A percentile compares a stretch with the other conserved stretches of the same genome.
phyloP scores from a whole-genome alignment of 768 basidiomycete species.

The Dioszegia hungarica region DNA sequence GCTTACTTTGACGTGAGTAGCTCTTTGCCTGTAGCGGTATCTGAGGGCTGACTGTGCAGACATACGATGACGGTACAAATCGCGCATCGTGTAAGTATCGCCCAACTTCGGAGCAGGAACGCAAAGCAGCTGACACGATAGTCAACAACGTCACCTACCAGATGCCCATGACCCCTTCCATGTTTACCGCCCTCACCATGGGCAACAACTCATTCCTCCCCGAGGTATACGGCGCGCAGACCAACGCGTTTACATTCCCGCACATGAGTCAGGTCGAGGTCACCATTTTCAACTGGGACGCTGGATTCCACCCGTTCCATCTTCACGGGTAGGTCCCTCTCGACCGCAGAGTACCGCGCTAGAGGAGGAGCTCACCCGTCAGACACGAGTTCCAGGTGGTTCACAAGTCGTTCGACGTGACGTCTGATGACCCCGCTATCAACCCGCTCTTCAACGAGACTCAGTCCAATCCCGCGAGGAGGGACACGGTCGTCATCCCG shows the following conservation, averaged over 20 bases:
- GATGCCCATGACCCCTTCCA: conserved; percentile 60
- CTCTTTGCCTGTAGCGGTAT: neutral
- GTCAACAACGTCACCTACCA: conserved; percentile 49
- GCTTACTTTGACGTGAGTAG: conserved; percentile 63
- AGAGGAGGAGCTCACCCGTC: neutral
- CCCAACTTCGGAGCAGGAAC: neutral
- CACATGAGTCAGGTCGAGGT: conserved; percentile 73
- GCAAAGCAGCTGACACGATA: neutral
- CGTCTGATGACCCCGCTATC: conserved; percentile 62
- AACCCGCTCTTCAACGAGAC: conserved; percentile 77
- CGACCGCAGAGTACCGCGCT: too few relatives aligned
- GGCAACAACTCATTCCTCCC: conserved; percentile 58
- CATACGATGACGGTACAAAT: conserved; percentile 54
- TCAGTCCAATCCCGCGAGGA: conserved; percentile 80
- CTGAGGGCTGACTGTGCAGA: conserved; percentile 42
- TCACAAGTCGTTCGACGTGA: conserved; percentile 64
- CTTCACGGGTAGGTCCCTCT: conserved; percentile 61
- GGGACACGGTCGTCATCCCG: conserved; percentile 80
- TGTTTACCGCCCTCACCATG: conserved; percentile 71
- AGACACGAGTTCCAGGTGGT: conserved; percentile 76
- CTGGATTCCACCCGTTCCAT: conserved; percentile 59
- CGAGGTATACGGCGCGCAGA: conserved; percentile 71
- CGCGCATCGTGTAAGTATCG: conserved; percentile 43
- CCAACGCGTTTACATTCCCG: conserved; percentile 62
- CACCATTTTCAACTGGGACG: conserved; percentile 53